Percentiles rank a stretch among this genome's conserved stretches.
phyloP scores from a whole-genome alignment of 2,329 filamentous ascomycete genomes.

The Cyclaneusma minus region DNA sequence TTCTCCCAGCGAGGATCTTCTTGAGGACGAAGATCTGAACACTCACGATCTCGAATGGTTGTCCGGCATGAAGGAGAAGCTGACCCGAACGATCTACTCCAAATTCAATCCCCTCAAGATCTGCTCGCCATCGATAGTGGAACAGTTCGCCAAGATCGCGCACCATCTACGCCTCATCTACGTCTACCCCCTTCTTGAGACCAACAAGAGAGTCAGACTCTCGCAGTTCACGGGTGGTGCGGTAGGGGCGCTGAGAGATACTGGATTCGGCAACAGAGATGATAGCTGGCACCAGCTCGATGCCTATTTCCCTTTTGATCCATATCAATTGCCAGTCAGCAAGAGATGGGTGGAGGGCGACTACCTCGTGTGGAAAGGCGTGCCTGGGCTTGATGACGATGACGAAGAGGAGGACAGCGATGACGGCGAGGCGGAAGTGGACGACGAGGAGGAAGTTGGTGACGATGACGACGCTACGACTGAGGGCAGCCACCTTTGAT shows the following conservation, averaged over 20 bases:
- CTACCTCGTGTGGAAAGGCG: slow-evolving; percentile 66
- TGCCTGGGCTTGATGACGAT: slow-evolving; percentile 51
- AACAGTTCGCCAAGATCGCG: slow-evolving; percentile 79
- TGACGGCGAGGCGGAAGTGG: slow-evolving; percentile 34
- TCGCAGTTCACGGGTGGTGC: slow-evolving; percentile 42
- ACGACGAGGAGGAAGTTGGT: slow-evolving; percentile 30
- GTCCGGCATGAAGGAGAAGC: slow-evolving; percentile 53
- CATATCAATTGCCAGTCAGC: slow-evolving; percentile 78
- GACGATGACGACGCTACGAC: slow-evolving; percentile 28
- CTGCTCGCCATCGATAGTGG: slow-evolving; percentile 78
- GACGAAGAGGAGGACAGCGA: slow-evolving; percentile 38
- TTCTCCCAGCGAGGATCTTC: slow-evolving; percentile 39
- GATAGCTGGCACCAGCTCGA: slow-evolving; percentile 77
- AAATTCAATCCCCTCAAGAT: slow-evolving; percentile 91
- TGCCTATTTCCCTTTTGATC: slow-evolving; percentile 94
- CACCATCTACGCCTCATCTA: slow-evolving; percentile 80
- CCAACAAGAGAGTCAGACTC: slow-evolving; percentile 79
- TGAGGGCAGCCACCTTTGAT: no score
- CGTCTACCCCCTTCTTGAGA: slow-evolving; percentile 73
- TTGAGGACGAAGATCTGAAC: slow-evolving; percentile 34
- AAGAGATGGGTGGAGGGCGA: slow-evolving; percentile 76
- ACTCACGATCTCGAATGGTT: slow-evolving; percentile 68
- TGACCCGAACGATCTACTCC: slow-evolving; percentile 68
- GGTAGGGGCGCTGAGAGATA: slow-evolving; percentile 37
- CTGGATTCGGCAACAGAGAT: slow-evolving; percentile 36